Evolutionary conservation across 2,329 filamentous ascomycete genomes (phyloP), one percentile per base, ranked within the genome.

Genomic region (Stachybotrys echinatus): DNA sequence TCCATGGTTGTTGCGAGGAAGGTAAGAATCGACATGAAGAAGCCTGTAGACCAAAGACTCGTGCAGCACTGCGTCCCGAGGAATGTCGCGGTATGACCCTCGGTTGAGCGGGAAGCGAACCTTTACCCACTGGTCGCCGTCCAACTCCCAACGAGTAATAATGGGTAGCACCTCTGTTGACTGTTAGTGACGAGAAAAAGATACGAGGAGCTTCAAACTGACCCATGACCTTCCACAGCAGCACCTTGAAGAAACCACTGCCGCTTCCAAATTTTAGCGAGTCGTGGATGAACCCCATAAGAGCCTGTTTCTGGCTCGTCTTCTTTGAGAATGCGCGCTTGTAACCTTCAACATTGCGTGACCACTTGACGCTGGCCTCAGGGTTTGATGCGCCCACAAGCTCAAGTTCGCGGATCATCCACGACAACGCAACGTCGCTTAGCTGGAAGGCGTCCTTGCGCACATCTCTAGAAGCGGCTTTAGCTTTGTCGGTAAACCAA

Each of bases 401-500:
- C 57, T 72, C 66, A 4, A 77, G 61, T 54, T 79, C 75, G 2
- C 69, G 67, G 37, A 79, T 71, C 76, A 79, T 79, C 76, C 76
- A 79, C 8, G 69, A 70, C 1, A 79, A 63, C 2, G 76, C 69
- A 19, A 77, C 68, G 51, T 79, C 75, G 21, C 74, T 78, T 62
- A 79, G 64, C 58, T 74, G 72, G 38, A 72, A 61, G 0, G 59
- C 63, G 20, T 72, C 70, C 0, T 56, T 45, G 2, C 58, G 51
- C 2, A 69, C 50, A 18, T 70, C 62, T 23, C 54, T 58, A 43
- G 57, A 67, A 3, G 66, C 54, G 42, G 59, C 59, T 2, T 58
- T 61, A 6, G 66, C 48, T 51, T 63, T 69, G 20, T 65, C 60
- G 1, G 67, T 65, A 1, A 56, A 63, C 57, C 62, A 72, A 42